Conservation (phyloP, 208 protist genomes). For the Entamoeba dispar region DNA sequence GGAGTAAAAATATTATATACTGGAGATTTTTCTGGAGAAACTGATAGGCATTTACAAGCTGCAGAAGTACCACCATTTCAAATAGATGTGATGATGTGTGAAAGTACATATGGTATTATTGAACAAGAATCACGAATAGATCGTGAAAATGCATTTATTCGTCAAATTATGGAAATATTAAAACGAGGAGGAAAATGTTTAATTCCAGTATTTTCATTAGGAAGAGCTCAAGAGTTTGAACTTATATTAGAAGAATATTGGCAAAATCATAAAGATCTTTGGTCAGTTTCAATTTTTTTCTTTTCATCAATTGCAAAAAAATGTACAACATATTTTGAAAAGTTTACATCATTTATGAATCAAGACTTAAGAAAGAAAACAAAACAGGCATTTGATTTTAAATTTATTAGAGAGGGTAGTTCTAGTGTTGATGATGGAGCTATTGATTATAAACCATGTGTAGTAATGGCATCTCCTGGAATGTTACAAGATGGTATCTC, state of each 20-base stretch:
- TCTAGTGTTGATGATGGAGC: slow-evolving; percentile 69
- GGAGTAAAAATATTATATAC: slow-evolving; percentile 82
- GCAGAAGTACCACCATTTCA: slow-evolving; percentile 68
- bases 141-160: slow-evolving; percentile 60
- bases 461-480: slow-evolving; percentile 71
- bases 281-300: slow-evolving; percentile 89
- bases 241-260: slow-evolving; percentile 94
- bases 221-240: slow-evolving; percentile 81
- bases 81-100: slow-evolving; percentile 82
- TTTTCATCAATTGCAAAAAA: slow-evolving; percentile 79
- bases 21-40: slow-evolving; percentile 66
- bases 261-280: slow-evolving; percentile 74
- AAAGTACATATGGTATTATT: slow-evolving; percentile 88
- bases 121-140: slow-evolving; percentile 60
- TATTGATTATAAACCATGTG: slow-evolving; percentile 57
- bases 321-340: slow-evolving; percentile 85
- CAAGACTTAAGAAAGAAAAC: slow-evolving; percentile 59
- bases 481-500: slow-evolving; percentile 84
- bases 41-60: slow-evolving; percentile 85
- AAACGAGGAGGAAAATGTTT: slow-evolving; percentile 70
- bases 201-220: slow-evolving; percentile 90
- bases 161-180: slow-evolving; percentile 53
- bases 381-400: slow-evolving; percentile 81
- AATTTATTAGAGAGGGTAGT: slow-evolving; percentile 64
- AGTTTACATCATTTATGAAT: slow-evolving; percentile 89